Percentiles rank a stretch among this genome's conserved stretches.
phyloP scores from a whole-genome alignment of 163 green algal genomes.

The Scenedesmus sp. region DNA sequence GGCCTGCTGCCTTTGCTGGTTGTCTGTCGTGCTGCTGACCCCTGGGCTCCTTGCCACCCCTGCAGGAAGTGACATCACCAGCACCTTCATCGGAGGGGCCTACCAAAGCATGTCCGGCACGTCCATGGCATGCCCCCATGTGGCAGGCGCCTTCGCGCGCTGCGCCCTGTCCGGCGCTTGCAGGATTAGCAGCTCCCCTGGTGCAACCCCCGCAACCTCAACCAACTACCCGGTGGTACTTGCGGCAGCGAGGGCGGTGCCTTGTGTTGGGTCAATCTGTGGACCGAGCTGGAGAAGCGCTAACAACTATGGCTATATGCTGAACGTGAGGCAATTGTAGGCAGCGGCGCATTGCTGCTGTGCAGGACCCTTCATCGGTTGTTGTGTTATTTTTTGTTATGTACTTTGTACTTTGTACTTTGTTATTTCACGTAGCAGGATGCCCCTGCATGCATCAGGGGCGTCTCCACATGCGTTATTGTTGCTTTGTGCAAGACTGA shows the following conservation, averaged over 20 bases:
- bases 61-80: slow-evolving; percentile 2
- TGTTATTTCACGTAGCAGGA: background rate
- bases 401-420: background rate
- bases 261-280: background rate
- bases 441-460: background rate
- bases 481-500: background rate
- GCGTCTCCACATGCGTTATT: background rate
- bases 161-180: background rate
- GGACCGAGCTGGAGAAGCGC: background rate
- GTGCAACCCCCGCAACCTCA: background rate
- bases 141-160: background rate
- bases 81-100: background rate
- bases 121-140: background rate
- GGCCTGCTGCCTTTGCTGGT: background rate
- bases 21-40: background rate
- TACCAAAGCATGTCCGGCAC: background rate
- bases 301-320: slow-evolving; percentile 4
- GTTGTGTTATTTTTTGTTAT: background rate
- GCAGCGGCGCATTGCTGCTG: background rate
- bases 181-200: background rate
- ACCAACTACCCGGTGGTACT: background rate
- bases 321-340: slow-evolving; percentile 1
- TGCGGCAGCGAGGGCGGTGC: background rate
- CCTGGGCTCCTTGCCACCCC: background rate
- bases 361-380: background rate